Base-by-base conservation (phyloP, 106 monocot species). In the Ottelia alismoides region DNA sequence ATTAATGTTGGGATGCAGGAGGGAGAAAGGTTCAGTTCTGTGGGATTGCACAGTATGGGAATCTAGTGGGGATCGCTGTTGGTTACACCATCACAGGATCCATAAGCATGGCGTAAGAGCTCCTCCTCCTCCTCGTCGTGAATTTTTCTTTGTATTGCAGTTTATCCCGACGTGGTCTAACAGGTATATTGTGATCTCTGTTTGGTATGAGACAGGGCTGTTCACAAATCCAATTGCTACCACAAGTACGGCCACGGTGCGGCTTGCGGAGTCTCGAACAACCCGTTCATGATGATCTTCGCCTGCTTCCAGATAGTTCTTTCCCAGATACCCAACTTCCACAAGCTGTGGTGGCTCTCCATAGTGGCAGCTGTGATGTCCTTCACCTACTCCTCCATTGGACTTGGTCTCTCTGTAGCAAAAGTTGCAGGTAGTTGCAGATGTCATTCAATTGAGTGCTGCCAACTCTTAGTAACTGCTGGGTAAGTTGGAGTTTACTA, bases 21-120 rank as follows among this genome's bases (percentile, higher is more conserved):
- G 81, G 63, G 3, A 11, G 61, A 22, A 72, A 72, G 7, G 69
- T 65, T 27, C 64, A 60, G 20, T 22, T 91, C 0, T 91, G 85
- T 49, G 73, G 74, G 5, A 4, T 84, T 23, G 74, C 81, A 0
- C 90, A 85, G 43, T 91, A 91, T 67, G 28, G 62, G 31, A 85
- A 85, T 70, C 78, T 91, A 2, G 63, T 91, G 0, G 90, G 90
- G 10, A 77, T 78, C 20, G 58, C 66, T 21, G 65, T 91, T 22
- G 90, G 90, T n/a, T 91, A 85, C 62, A 78, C 84, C 10, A 85
- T 91, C 59, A 91, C 90, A 3, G 74, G 84, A 45, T 74, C 81
- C 29, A 91, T 81, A 25, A 91, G 90, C 68, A 84, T 91, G 90
- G 84, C 60, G 90, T 91, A 47, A 58, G 70, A 6, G 22, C 49